Evolutionary conservation across 1,139 yeast species (phyloP), one percentile per base, ranked within the genome.

Genomic region (Zygoascus sp.): DNA sequence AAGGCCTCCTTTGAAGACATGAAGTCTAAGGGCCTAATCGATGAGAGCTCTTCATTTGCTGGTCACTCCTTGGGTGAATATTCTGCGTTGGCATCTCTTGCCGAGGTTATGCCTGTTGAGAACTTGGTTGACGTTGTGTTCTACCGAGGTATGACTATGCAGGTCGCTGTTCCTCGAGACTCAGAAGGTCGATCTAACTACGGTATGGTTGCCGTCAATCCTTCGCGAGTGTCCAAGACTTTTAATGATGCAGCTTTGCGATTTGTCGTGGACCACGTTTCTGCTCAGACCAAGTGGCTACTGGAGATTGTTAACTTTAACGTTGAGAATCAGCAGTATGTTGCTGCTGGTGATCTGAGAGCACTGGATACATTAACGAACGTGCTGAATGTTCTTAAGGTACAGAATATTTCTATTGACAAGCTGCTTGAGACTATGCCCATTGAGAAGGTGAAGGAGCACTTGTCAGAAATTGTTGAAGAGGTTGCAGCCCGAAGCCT

Each of bases 101-200:
- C 97, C 50, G 96, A 92, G 66, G 97, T 94, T 51, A 90, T 92
- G 97, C 96, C 98, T 48, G 90, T 94, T 62, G 98, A 94, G 73
- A 85, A 95, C 8, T 77, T 92, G 60, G 98, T 92, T 50, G 99
- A 92, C 68, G 96, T 92, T 68, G 98, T 92, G 42, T 92, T 92
- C 79, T 94, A 92, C 79, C 83, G 99, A 76, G 99, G 99, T 79
- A 92, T 92, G 98, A 92, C 99, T 42, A 92, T 92, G 98, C 98
- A 92, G 77, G 98, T 92, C 56, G 98, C 98, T 41, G 99, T 92
- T 57, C 97, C 97, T 64, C 83, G 99, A 73, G 99, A 92, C 70
- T 79, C 82, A 50, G 67, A 72, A 45, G 99, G 99, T 45, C 84
- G 98, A 73, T 92, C 98, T 52, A 92, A 94, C 75, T 92, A 92